These are phyloP conservation scores for Pulveroboletus sp. DNA, from an alignment of 768 basidiomycete species.

Conservation along the genomic window DNA sequence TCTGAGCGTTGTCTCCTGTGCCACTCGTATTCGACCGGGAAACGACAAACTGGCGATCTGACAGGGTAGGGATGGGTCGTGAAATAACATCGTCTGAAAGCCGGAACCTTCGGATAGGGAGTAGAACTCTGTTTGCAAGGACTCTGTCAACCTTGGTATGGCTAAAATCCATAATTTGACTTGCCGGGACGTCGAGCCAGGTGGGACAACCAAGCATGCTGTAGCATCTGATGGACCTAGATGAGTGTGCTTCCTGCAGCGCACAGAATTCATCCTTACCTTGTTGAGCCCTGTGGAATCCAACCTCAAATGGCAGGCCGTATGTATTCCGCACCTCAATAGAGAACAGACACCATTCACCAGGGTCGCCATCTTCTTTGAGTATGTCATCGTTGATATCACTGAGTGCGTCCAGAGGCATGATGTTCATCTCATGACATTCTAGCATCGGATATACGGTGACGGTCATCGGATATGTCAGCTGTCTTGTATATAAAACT, in stretches of 20 bases:
- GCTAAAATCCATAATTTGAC: slow-evolving; percentile 14
- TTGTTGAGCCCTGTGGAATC: slow-evolving; percentile 64
- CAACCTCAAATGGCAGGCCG: slow-evolving; percentile 87
- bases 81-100: slow-evolving; percentile 58
- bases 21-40: slow-evolving; percentile 63
- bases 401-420: slow-evolving; percentile 48
- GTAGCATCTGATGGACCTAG: slow-evolving; percentile 41
- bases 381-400: slow-evolving; percentile 24
- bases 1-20: slow-evolving; percentile 59
- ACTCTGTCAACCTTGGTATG: slow-evolving; percentile 2
- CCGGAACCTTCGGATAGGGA: slow-evolving; percentile 70
- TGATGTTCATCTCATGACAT: slow-evolving; percentile 77
- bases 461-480: slow-evolving; percentile 85
- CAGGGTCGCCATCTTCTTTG: slow-evolving; percentile 45
- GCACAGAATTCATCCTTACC: slow-evolving; percentile 37
- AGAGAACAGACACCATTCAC: slow-evolving; percentile 82
- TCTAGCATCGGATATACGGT: slow-evolving; percentile 97
- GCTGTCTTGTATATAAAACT: slow-evolving; percentile 81
- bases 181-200: slow-evolving; percentile 83
- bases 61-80: slow-evolving; percentile 76
- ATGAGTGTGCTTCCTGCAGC: slow-evolving; percentile 1
- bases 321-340: slow-evolving; percentile 92
- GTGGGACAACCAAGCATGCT: slow-evolving; percentile 67
- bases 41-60: slow-evolving; percentile 89
- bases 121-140: slow-evolving; percentile 45